phyloP scores from a whole-genome alignment of 2,329 filamentous ascomycete genomes.

The Claviceps sp. region DNA sequence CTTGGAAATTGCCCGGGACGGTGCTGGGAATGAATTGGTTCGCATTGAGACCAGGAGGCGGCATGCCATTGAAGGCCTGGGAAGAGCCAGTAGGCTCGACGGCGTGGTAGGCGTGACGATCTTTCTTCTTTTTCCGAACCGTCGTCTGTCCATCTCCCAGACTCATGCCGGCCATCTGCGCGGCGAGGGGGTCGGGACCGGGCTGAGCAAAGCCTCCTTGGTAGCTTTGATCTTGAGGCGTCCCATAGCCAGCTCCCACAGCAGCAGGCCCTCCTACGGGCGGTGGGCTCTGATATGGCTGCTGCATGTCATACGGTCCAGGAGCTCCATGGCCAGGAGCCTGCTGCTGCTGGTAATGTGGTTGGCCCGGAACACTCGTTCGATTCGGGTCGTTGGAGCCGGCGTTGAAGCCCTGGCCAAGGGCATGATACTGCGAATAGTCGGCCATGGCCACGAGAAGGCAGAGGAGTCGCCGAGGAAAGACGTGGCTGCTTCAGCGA shows the following conservation, averaged over 20 bases:
- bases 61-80: conserved; percentile 56
- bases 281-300: conserved; percentile 3
- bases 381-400: conserved; percentile 42
- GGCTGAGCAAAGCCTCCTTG: conserved; percentile 17
- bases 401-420: conserved; percentile 40
- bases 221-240: conserved; percentile 17
- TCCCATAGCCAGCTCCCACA: conserved; percentile 17
- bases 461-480: background rate
- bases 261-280: background rate
- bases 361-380: conserved; percentile 35
- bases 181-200: conserved; percentile 39
- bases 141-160: conserved; percentile 41
- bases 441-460: conserved; percentile 36
- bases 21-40: conserved; percentile 25
- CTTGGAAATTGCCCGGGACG: conserved; percentile 14
- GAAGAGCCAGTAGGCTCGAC: conserved; percentile 60
- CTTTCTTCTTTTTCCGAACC: conserved; percentile 73
- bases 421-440: conserved; percentile 40
- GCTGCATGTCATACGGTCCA: conserved; percentile 9
- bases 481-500: conserved; percentile 1
- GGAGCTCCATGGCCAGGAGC: conserved; percentile 13
- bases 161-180: conserved; percentile 68
- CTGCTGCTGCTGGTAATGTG: conserved; percentile 39
- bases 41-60: conserved; percentile 38
- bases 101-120: conserved; percentile 82